Evolutionary conservation across 805 yeast species (phyloP).

Genomic region (Lipomyces spencermartinsiae): DNA sequence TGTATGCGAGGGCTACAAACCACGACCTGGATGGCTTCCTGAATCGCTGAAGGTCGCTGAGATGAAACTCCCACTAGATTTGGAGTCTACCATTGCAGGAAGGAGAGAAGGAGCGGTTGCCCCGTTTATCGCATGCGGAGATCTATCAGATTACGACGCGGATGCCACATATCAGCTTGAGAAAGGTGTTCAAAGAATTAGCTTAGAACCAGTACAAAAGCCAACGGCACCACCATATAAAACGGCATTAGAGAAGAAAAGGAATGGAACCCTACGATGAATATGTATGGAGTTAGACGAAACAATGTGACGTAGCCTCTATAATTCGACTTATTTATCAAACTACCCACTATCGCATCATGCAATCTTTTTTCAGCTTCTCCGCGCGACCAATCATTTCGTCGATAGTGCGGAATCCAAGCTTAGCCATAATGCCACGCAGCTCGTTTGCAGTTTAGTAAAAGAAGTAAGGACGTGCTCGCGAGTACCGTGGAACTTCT

Average conservation of each 20-base stretch:
- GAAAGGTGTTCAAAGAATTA: constrained; percentile 48
- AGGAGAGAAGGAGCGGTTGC: constrained; percentile 77
- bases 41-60: constrained; percentile 32
- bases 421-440: constrained; percentile 88
- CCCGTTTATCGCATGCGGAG: constrained; percentile 96
- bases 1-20: constrained; percentile 87
- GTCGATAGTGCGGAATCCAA: constrained; percentile 93
- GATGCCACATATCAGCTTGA: constrained; percentile 86
- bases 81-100: neutral
- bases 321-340: constrained; percentile 1
- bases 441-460: constrained; percentile 92
- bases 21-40: constrained; percentile 86
- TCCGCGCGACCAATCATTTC: constrained; percentile 99
- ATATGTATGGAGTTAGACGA: neutral
- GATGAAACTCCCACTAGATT: constrained; percentile 6
- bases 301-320: neutral
- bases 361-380: constrained; percentile 85
- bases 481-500: constrained; percentile 94
- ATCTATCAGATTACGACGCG: constrained; percentile 82
- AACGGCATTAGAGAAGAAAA: constrained; percentile 70
- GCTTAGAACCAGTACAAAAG: constrained; percentile 89
- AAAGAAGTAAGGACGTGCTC: constrained; percentile 97
- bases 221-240: constrained; percentile 99
- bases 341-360: constrained; percentile 44
- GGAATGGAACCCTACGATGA: constrained; percentile 41